A percentile compares a stretch with the other conserved stretches of the same genome.
Conservation (phyloP, 2,329 filamentous ascomycete genomes). For the Emmonsia crescens region DNA sequence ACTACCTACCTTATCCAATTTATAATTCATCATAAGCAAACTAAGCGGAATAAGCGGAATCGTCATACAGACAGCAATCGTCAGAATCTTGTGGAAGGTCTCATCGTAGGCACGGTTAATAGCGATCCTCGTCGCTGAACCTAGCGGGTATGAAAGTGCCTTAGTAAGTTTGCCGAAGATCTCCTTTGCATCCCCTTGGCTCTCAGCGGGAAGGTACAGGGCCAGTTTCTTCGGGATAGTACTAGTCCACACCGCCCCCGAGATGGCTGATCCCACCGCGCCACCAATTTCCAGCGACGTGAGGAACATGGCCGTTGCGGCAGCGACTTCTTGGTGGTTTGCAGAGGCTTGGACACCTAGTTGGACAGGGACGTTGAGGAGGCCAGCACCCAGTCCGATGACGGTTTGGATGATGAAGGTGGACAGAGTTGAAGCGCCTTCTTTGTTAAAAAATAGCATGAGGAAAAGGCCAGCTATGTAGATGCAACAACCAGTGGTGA, state of each 20-base stretch:
- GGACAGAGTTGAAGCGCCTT: constrained; percentile 41
- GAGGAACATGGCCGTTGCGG: constrained; percentile 50
- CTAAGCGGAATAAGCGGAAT: constrained; percentile 48
- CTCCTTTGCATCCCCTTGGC: constrained; percentile 28
- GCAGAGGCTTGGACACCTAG: constrained; percentile 50
- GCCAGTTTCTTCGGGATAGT: constrained; percentile 44
- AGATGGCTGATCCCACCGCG: constrained; percentile 49
- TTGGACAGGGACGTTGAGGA: constrained; percentile 48
- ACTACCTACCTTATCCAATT: constrained; percentile 38
- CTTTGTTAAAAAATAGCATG: constrained; percentile 49
- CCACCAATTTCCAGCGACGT: constrained; percentile 52
- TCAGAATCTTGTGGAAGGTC: constrained; percentile 50
- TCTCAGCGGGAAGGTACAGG: constrained; percentile 40
- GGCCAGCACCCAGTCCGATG: constrained; percentile 48
- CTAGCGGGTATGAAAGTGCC: constrained; percentile 49
- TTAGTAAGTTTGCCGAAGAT: constrained; percentile 44
- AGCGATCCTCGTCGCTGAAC: constrained; percentile 45
- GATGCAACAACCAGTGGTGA: constrained; percentile 47
- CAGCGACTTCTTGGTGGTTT: constrained; percentile 51
- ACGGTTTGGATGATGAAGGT: constrained; percentile 51
- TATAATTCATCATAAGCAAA: constrained; percentile 48
- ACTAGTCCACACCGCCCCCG: constrained; percentile 54
- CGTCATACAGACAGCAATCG: constrained; percentile 43
- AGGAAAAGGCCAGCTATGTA: constrained; percentile 45
- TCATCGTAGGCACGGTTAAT: constrained; percentile 56